phyloP scores from a whole-genome alignment of 768 basidiomycete species.

The Lactifluus piperatus region DNA sequence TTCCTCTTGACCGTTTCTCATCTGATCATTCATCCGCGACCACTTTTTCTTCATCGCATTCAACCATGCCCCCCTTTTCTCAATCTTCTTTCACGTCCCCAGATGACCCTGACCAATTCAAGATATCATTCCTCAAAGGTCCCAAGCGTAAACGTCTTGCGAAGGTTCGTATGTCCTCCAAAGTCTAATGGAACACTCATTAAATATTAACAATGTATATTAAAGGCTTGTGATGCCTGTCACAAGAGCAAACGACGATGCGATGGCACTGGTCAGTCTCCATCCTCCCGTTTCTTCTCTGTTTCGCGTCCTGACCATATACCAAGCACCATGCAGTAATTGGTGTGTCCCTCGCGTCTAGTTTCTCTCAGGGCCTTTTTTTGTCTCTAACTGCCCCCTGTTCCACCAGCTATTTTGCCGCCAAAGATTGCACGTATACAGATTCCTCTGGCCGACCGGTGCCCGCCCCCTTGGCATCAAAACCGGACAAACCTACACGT shows the following conservation, averaged over 20 bases:
- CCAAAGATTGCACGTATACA: slow-evolving; percentile 74
- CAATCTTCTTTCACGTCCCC: slow-evolving; percentile 11
- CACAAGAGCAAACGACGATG: slow-evolving; percentile 81
- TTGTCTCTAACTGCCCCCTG: slow-evolving; percentile 15
- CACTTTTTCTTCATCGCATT: not conserved
- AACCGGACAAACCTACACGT: slow-evolving; percentile 15
- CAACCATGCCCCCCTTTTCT: slow-evolving; percentile 2
- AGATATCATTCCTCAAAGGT: slow-evolving; percentile 40
- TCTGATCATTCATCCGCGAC: not conserved
- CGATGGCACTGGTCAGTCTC: slow-evolving; percentile 62
- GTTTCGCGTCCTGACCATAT: slow-evolving; percentile 5
- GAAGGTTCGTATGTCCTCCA: slow-evolving; percentile 29
- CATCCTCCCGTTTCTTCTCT: slow-evolving; percentile 2
- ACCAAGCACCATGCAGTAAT: slow-evolving; percentile 68
- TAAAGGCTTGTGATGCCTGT: slow-evolving; percentile 68
- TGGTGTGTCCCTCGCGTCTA: slow-evolving; percentile 38
- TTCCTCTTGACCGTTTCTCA: slow-evolving; percentile 6
- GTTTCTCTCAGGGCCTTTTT: not conserved
- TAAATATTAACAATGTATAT: not conserved
- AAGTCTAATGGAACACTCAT: not conserved
- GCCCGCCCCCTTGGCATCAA: slow-evolving; percentile 42
- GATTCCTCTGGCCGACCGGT: slow-evolving; percentile 74
- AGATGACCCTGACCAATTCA: slow-evolving; percentile 27
- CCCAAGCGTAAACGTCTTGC: slow-evolving; percentile 47
- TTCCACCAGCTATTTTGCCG: slow-evolving; percentile 58